Evolutionary conservation across 495 filamentous ascomycete genomes (phyloP).

Genomic region (Aspergillus olivimuriae): DNA sequence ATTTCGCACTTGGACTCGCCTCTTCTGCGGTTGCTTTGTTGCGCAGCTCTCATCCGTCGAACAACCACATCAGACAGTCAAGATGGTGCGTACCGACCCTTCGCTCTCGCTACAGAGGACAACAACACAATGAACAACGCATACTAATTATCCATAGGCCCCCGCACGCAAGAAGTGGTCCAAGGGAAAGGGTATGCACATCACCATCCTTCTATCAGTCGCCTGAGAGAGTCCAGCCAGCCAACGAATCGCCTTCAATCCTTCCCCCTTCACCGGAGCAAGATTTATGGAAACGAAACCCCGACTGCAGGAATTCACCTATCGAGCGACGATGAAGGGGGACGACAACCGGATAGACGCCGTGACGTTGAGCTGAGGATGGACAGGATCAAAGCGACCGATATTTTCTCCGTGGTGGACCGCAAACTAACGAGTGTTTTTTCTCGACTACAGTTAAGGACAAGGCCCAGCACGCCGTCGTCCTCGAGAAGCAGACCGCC

Average conservation of each 20-base stretch:
- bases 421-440: constrained; percentile 20
- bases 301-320: too few species aligned
- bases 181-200: constrained; percentile 88
- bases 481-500: constrained; percentile 62
- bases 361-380: too few species aligned
- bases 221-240: constrained; percentile 7
- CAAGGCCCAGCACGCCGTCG: constrained; percentile 95
- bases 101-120: background rate
- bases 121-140: background rate
- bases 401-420: too few species aligned
- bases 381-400: background rate
- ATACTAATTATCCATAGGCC: constrained; percentile 45
- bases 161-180: constrained; percentile 99
- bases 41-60: constrained; percentile 33
- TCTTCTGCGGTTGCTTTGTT: constrained; percentile 19
- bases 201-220: constrained; percentile 11
- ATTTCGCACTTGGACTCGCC: constrained; percentile 38
- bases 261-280: background rate
- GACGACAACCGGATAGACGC: too few species aligned
- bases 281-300: constrained; percentile 8
- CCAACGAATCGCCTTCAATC: constrained; percentile 5
- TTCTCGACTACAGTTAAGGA: constrained; percentile 78
- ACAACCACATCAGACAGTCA: constrained; percentile 44
- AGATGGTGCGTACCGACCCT: constrained; percentile 40
- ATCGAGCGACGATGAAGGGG: constrained; percentile 21